These are phyloP conservation scores for Amylocarpus encephaloides DNA, from an alignment of 2,329 filamentous ascomycete species.

Conservation along the genomic window DNA sequence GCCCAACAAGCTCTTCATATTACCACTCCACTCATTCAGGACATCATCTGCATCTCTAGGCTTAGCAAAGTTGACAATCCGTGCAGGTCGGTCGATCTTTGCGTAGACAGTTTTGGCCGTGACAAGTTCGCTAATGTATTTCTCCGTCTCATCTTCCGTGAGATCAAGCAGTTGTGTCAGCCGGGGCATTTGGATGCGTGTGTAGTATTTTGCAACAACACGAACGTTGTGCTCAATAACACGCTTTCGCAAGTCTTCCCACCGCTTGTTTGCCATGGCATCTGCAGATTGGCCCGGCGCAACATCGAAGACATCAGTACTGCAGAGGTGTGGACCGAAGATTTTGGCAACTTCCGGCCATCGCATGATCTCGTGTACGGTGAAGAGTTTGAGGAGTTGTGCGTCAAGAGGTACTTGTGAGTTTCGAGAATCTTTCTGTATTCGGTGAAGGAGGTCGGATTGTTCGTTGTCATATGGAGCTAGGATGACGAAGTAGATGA, in stretches of 20 bases:
- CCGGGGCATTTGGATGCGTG: conserved; percentile 86
- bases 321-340: conserved; percentile 81
- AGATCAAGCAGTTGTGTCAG: conserved; percentile 88
- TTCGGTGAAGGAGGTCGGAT: conserved; percentile 90
- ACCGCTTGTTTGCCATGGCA: conserved; percentile 75
- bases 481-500: conserved; percentile 96
- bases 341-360: conserved; percentile 90
- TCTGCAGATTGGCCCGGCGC: conserved; percentile 60
- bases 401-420: conserved; percentile 71
- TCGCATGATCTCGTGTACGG: conserved; percentile 92
- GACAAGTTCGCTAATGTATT: conserved; percentile 96
- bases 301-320: conserved; percentile 82
- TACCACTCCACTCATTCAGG: conserved; percentile 96
- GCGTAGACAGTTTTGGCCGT: conserved; percentile 97
- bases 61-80: conserved; percentile 90
- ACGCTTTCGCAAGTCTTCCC: conserved; percentile 92
- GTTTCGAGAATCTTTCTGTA: conserved; percentile 79
- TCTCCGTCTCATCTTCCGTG: conserved; percentile 92
- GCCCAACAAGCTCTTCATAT: conserved; percentile 90
- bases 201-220: conserved; percentile 98
- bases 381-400: conserved; percentile 88
- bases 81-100: conserved; percentile 90
- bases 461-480: conserved; percentile 98
- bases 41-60: conserved; percentile 92
- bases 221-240: conserved; percentile 99